A percentile compares a stretch with the other conserved stretches of the same genome.
Conservation (phyloP, 768 basidiomycete species). For the Chalciporus pseudorubinellus region DNA sequence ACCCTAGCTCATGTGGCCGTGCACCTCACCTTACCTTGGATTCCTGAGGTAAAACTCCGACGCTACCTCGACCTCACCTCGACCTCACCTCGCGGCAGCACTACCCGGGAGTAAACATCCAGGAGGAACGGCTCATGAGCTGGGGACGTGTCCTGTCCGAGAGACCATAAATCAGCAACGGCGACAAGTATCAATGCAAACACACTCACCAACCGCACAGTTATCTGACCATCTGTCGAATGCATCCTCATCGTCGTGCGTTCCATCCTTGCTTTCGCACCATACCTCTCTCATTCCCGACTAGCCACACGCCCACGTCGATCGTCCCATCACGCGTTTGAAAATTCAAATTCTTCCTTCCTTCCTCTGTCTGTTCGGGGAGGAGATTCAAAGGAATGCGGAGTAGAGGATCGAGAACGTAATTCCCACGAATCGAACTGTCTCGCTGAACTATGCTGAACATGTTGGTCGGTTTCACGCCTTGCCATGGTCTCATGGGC, state of each 20-base stretch:
- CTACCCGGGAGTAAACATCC: slow-evolving; percentile 15
- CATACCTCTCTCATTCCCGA: slow-evolving; percentile 9
- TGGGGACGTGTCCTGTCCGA: slow-evolving; percentile 11
- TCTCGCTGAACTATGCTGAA: slow-evolving; percentile 6
- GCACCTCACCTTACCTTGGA: no score
- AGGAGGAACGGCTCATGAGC: slow-evolving; percentile 11
- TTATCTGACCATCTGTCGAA: slow-evolving; percentile 11
- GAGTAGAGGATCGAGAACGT: slow-evolving; percentile 15
- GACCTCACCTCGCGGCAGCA: no score
- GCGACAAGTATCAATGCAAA: no score
- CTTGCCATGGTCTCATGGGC: not conserved
- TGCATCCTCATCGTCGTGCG: slow-evolving; percentile 6
- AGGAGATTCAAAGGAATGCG: slow-evolving; percentile 13
- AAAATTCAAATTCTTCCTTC: slow-evolving; percentile 14
- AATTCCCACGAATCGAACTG: slow-evolving; percentile 10
- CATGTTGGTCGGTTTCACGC: slow-evolving; percentile 9
- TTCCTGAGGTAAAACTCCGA: no score
- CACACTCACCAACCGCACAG: slow-evolving; percentile 13
- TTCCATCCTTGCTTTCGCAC: not conserved
- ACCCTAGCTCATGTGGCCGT: no score
- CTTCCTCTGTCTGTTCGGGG: slow-evolving; percentile 4
- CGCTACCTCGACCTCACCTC: no score
- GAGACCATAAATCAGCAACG: not conserved
- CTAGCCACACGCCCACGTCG: slow-evolving; percentile 27
- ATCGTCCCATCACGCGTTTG: slow-evolving; percentile 13